Base-by-base conservation (phyloP, 164 flowering plant species). In the Santalum album region DNA sequence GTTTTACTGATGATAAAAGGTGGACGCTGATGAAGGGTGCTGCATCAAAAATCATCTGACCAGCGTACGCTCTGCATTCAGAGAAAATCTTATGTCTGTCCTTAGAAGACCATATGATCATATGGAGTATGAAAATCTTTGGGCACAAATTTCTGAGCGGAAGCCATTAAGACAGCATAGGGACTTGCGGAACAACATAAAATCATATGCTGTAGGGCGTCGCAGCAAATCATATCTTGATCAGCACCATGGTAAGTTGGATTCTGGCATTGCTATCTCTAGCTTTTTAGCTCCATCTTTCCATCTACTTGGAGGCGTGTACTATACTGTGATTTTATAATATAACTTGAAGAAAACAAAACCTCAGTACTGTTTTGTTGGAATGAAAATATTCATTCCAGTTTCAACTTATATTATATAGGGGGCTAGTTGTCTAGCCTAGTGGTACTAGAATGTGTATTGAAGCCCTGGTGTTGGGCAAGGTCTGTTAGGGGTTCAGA, bases 221-320 rank as follows among this genome's bases (percentile, higher is more conserved):
- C 6, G 11, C 1, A 54, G 74, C 22, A 29, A 52, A 18, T 81
- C 84, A 4, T 77, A 73, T 71, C 74, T 78, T 44, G 77, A 75
- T 45, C 25, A 34, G 16, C 24, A 69, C 26, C 17, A 49, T 4
- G 81, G 83, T 81, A 48, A 67, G 72, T 54, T 15, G 23, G 43
- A 21, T 61, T 36, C 3, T 38, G 26, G 12, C 21, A 15, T 42
- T 17, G 45, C 6, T 42, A 21, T 42, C 12, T 18, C 3, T 18
- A 2, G 45, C 21, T 42, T 42, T 42, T n/a, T n/a, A n/a, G n/a
- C n/a, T n/a, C n/a, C n/a, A n/a, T n/a, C n/a, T n/a, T n/a, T n/a
- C n/a, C n/a, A n/a, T n/a, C n/a, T n/a, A n/a, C n/a, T n/a, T n/a
- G n/a, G n/a, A n/a, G n/a, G n/a, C n/a, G n/a, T n/a, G n/a, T n/a